These are phyloP conservation scores for Flaveria floridana DNA, from an alignment of 140 eudicot genomes.

Conservation along the genomic window DNA sequence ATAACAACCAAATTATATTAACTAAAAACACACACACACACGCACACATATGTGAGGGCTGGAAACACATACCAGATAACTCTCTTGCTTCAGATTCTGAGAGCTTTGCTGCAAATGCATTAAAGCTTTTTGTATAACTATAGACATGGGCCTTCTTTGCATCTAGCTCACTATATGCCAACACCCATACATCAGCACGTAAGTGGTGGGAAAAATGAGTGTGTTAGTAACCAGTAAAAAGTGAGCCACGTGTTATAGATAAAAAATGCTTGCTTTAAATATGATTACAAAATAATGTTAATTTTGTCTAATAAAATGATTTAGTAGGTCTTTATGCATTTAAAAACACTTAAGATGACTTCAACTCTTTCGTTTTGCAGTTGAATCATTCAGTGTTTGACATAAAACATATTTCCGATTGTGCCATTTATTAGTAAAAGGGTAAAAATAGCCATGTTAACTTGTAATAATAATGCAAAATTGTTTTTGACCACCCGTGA, in stretches of 20 bases:
- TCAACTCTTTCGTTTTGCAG: background rate
- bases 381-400: background rate
- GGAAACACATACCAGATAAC: slow-evolving; percentile 53
- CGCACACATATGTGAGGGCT: background rate
- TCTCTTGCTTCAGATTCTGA: slow-evolving; percentile 59
- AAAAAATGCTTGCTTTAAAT: background rate
- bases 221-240: background rate
- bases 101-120: slow-evolving; percentile 89
- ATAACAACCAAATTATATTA: background rate
- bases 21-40: background rate
- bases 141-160: slow-evolving; percentile 71
- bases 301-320: background rate
- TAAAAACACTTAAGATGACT: background rate
- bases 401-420: background rate
- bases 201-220: slow-evolving; percentile 4
- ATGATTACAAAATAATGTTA: background rate
- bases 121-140: slow-evolving; percentile 80
- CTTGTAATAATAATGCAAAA: background rate
- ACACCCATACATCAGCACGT: background rate
- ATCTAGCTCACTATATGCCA: slow-evolving; percentile 53
- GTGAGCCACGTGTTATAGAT: background rate
- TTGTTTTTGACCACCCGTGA: background rate
- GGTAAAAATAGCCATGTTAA: background rate
- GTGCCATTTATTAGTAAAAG: background rate
- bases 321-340: background rate